Conservation (phyloP, 129 eudicot species). For the Chrysanthemum seticuspe region DNA sequence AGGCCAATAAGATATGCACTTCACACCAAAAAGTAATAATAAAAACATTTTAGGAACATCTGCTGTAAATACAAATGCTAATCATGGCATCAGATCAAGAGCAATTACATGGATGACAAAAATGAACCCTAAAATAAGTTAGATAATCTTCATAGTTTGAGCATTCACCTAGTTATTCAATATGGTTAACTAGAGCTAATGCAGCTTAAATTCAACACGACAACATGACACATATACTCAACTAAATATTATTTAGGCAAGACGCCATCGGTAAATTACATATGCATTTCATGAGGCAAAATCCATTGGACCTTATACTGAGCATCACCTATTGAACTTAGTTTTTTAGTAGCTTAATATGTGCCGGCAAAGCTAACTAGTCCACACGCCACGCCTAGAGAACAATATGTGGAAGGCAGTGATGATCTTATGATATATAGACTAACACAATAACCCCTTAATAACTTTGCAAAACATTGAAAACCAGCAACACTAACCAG, state of each 20-base stretch:
- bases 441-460: no score
- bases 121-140: no score
- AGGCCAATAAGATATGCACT: conserved; percentile 92
- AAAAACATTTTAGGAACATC: conserved; percentile 17
- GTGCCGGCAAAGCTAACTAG: no score
- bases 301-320: not conserved
- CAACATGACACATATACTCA: not conserved
- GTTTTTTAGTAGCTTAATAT: not conserved
- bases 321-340: conserved; percentile 3
- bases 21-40: conserved; percentile 23
- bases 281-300: not conserved
- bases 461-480: no score
- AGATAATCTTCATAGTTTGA: not conserved
- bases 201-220: not conserved
- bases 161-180: not conserved
- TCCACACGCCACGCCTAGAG: no score
- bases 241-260: not conserved
- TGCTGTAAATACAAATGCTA: conserved; percentile 12
- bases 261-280: not conserved
- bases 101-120: not conserved
- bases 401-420: no score
- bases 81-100: conserved; percentile 8
- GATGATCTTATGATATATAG: no score
- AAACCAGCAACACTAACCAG: no score
- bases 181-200: not conserved